Evolutionary conservation across 169 alveolate genomes (phyloP).

Genomic region (Theileria luwenshuni): DNA sequence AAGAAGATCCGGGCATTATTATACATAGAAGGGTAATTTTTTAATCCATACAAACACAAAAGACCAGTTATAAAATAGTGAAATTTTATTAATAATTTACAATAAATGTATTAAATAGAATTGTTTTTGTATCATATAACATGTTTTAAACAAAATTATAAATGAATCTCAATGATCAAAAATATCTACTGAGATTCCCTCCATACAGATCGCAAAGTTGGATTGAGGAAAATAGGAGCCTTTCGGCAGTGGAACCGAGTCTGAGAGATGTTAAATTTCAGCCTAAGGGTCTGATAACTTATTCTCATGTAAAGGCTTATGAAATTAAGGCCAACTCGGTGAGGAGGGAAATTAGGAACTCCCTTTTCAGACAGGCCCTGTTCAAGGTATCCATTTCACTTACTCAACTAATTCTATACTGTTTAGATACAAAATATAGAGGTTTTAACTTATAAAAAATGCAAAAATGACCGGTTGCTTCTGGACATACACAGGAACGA

Average conservation of each 20-base stretch:
- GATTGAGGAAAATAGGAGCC: conserved; percentile 53
- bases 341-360: conserved; percentile 59
- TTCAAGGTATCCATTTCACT: conserved; percentile 45
- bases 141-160: not conserved
- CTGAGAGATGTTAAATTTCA: conserved; percentile 23
- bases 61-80: not conserved
- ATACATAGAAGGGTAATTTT: conserved; percentile 10
- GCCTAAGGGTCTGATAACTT: conserved; percentile 34
- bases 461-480: conserved; percentile 70
- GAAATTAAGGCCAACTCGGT: conserved; percentile 55
- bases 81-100: conserved; percentile 7
- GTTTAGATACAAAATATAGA: conserved; percentile 77
- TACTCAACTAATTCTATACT: not conserved
- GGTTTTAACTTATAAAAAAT: conserved; percentile 64
- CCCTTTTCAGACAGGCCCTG: conserved; percentile 69
- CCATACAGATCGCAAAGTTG: conserved; percentile 62
- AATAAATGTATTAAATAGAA: not conserved
- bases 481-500: conserved; percentile 36
- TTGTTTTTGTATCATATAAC: not conserved
- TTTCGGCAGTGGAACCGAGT: conserved; percentile 50
- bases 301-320: conserved; percentile 50
- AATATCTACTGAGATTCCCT: conserved; percentile 51
- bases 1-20: not conserved
- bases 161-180: conserved; percentile 10
- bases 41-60: conserved; percentile 7